phyloP scores from a whole-genome alignment of 1,284 basidiomycete genomes.

The Ganoderma boninense region DNA sequence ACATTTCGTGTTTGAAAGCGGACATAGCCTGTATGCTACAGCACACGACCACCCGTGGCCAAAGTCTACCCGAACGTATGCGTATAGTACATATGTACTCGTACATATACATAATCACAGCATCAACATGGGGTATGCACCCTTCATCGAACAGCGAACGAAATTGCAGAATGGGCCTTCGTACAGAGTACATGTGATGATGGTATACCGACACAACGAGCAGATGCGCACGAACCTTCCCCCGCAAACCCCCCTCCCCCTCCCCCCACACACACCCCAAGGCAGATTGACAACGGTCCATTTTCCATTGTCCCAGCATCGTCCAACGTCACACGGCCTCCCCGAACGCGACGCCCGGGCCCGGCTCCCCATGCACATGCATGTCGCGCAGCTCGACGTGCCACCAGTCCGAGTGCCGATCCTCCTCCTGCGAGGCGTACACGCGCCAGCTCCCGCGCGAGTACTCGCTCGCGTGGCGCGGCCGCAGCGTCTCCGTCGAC shows the following conservation, averaged over 20 bases:
- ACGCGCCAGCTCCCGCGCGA: slow-evolving; percentile 8
- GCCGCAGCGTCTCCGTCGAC: slow-evolving; percentile 19
- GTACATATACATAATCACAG: not conserved
- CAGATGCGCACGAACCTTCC: not conserved
- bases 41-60: slow-evolving; percentile 1
- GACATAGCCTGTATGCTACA: slow-evolving; percentile 1
- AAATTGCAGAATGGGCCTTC: not conserved
- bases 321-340: slow-evolving; percentile 10
- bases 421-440: slow-evolving; percentile 17
- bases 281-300: too few relatives aligned
- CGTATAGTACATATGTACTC: not conserved
- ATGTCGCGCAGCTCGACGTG: slow-evolving; percentile 34
- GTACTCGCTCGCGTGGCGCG: slow-evolving; percentile 16
- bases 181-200: not conserved
- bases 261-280: too few relatives aligned
- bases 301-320: too few relatives aligned
- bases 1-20: not conserved
- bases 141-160: not conserved
- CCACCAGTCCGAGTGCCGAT: slow-evolving; percentile 29
- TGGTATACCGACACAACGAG: not conserved
- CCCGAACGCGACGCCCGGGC: slow-evolving; percentile 5
- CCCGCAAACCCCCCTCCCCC: not conserved
- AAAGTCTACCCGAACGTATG: not conserved
- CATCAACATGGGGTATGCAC: not conserved
- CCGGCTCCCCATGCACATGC: slow-evolving; percentile 24